A percentile compares a stretch with the other conserved stretches of the same genome.
phyloP scores from a whole-genome alignment of 805 yeast species.

The Kodamaea kaohsiungensis region DNA sequence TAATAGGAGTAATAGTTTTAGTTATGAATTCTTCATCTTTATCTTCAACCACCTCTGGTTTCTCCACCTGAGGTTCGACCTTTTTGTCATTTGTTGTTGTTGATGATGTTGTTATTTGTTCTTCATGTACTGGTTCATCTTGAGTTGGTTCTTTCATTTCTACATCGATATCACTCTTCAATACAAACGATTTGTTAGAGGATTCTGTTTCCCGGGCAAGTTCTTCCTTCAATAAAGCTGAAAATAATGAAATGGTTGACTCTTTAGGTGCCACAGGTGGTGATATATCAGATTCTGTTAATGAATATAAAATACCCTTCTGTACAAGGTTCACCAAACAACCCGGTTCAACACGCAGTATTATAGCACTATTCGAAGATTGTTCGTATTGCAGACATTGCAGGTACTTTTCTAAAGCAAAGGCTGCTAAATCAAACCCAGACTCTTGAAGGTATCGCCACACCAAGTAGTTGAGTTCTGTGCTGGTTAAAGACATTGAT shows the following conservation, averaged over 20 bases:
- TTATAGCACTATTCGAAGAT: slow-evolving; percentile 40
- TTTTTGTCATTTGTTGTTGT: background rate
- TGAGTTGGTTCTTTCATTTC: background rate
- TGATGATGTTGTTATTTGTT: too few species aligned
- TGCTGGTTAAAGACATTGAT: slow-evolving; percentile 78
- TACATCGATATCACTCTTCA: slow-evolving; percentile 4
- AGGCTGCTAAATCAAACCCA: slow-evolving; percentile 75
- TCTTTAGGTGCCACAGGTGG: slow-evolving; percentile 11
- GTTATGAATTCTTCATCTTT: slow-evolving; percentile 22
- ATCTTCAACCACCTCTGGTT: background rate
- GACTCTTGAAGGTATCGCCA: slow-evolving; percentile 93
- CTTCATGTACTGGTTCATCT: slow-evolving; percentile 9
- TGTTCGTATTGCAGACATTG: slow-evolving; percentile 56
- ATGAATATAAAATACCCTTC: slow-evolving; percentile 78
- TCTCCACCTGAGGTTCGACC: background rate
- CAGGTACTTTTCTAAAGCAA: slow-evolving; percentile 77
- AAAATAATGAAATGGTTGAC: slow-evolving; percentile 38
- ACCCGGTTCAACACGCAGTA: slow-evolving; percentile 66
- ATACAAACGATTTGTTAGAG: background rate
- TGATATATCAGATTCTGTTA: slow-evolving; percentile 54
- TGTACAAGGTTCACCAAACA: slow-evolving; percentile 80
- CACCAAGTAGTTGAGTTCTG: slow-evolving; percentile 83
- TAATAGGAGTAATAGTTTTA: slow-evolving; percentile 37
- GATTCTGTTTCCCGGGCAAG: slow-evolving; percentile 9
- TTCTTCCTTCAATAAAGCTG: slow-evolving; percentile 51